Conservation (phyloP, 495 filamentous ascomycete genomes). For the Annulohypoxylon nitens region DNA sequence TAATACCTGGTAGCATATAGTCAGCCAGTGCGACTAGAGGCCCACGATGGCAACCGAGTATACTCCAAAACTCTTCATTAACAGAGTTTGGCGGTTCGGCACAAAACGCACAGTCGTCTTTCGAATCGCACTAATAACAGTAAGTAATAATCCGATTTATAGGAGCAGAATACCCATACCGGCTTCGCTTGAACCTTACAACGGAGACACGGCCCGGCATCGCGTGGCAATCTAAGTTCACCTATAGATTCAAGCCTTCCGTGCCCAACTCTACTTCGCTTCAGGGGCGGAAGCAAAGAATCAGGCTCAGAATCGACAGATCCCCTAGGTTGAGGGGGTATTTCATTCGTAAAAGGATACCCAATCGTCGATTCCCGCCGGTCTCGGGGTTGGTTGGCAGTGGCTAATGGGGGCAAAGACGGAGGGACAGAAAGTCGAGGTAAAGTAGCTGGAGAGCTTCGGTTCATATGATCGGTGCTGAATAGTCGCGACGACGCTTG, state of each 20-base stretch:
- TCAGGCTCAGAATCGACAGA: conserved; percentile 65
- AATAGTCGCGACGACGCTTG: conserved; percentile 53
- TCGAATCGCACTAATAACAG: conserved; percentile 58
- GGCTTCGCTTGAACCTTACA: conserved; percentile 59
- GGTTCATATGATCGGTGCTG: conserved; percentile 42
- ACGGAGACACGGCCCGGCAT: conserved; percentile 61
- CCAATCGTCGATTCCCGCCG: conserved; percentile 60
- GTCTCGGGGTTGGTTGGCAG: conserved; percentile 55
- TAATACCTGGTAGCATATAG: conserved; percentile 61
- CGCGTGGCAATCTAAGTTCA: conserved; percentile 61
- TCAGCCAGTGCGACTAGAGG: conserved; percentile 58
- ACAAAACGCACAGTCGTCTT: conserved; percentile 60
- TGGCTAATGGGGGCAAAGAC: conserved; percentile 56
- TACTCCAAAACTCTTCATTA: conserved; percentile 59
- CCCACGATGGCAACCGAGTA: conserved; percentile 63
- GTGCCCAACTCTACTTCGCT: conserved; percentile 62
- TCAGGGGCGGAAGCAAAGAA: conserved; percentile 63
- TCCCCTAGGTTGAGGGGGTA: conserved; percentile 54
- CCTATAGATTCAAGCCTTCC: conserved; percentile 64
- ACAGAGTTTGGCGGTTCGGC: conserved; percentile 51
- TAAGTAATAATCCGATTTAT: conserved; percentile 28
- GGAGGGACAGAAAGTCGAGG: conserved; percentile 57
- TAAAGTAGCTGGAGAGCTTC: conserved; percentile 49
- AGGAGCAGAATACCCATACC: conserved; percentile 43
- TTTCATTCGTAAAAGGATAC: conserved; percentile 59